Conservation (phyloP, 768 basidiomycete species). For the Pleurotus platypus region DNA sequence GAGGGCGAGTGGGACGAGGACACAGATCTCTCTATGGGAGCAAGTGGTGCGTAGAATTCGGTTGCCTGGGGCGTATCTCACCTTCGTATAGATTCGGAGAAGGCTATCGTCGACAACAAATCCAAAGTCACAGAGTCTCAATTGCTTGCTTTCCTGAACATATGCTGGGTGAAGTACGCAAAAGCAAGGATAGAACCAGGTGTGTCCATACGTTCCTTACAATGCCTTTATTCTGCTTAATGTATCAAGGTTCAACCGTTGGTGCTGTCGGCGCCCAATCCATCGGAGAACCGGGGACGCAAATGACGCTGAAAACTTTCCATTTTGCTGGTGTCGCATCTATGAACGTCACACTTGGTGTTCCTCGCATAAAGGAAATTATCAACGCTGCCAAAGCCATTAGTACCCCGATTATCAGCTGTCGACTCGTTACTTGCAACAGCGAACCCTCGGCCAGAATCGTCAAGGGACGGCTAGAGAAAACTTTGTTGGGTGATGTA, state of each 20-base stretch:
- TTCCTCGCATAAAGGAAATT: slow-evolving; percentile 99
- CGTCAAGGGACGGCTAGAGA: slow-evolving; percentile 94
- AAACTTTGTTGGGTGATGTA: slow-evolving; percentile 92
- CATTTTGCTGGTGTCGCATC: slow-evolving; percentile 99
- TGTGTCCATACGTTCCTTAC: slow-evolving; percentile 17
- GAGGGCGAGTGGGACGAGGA: slow-evolving; percentile 75
- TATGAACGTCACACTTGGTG: slow-evolving; percentile 99
- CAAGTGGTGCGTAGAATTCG: slow-evolving; percentile 47
- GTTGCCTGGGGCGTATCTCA: not conserved
- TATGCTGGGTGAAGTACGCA: slow-evolving; percentile 89
- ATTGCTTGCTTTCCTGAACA: slow-evolving; percentile 73
- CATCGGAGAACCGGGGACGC: slow-evolving; percentile 98
- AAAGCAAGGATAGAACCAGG: slow-evolving; percentile 97
- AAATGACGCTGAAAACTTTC: slow-evolving; percentile 99
- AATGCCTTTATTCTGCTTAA: no score
- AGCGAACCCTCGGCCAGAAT: slow-evolving; percentile 96
- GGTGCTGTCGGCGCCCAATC: slow-evolving; percentile 99
- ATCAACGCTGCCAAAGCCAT: slow-evolving; percentile 98
- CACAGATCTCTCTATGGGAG: slow-evolving; percentile 74
- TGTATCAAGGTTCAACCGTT: slow-evolving; percentile 79
- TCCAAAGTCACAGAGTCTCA: slow-evolving; percentile 86
- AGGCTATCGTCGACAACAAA: slow-evolving; percentile 82
- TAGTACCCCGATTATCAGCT: slow-evolving; percentile 97
- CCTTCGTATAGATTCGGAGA: slow-evolving; percentile 50
- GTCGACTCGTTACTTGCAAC: slow-evolving; percentile 79